Evolutionary conservation across 2,329 filamentous ascomycete genomes (phyloP), one percentile per base, ranked within the genome.

Genomic region (Colletotrichum sp.): DNA sequence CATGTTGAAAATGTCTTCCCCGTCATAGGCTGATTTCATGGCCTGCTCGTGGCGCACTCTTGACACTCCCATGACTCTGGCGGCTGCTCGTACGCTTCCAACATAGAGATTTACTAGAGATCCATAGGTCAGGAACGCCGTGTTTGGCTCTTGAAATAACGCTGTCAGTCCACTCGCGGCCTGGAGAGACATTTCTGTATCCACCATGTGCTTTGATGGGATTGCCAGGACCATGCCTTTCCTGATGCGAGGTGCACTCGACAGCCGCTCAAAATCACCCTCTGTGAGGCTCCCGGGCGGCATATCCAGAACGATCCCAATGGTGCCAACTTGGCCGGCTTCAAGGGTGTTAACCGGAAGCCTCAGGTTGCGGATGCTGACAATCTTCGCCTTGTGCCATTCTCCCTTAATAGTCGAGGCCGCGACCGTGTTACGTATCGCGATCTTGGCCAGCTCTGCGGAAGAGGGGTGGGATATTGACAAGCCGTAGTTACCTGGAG

Each of bases 301-400:
- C 6, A 85, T 81, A 36, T 90, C 87, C n/a, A 94, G 89, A 4
- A 94, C 89, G 67, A 99, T 87, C 0, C 96, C 96, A 70, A 99
- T 90, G 0, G 96, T 98, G 1, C 96, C 97, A 8, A 96, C 96
- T 84, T 99, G 96, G 12, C 95, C 95, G 18, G 93, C 90, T 67
- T 93, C 90, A 9, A 99, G 89, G 1, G 90, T 92, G 63, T 92
- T 92, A 0, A 98, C 96, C 0, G 96, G 95, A 5, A 98, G 88
- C 7, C 96, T 92, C 10, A 99, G 88, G 79, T 98, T 98, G 26
- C 96, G 93, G 58, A 98, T 93, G 79, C 96, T 99, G 60, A 95
- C 93, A 69, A 99, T 92, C 58, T 91, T 93, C 8, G 96, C 95
- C 28, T 89, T 89, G 77, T 95, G 92, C 96, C 96, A 99, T 83